phyloP scores from a whole-genome alignment of 352 stramenopile genomes.

The Blastocystis sp. region DNA sequence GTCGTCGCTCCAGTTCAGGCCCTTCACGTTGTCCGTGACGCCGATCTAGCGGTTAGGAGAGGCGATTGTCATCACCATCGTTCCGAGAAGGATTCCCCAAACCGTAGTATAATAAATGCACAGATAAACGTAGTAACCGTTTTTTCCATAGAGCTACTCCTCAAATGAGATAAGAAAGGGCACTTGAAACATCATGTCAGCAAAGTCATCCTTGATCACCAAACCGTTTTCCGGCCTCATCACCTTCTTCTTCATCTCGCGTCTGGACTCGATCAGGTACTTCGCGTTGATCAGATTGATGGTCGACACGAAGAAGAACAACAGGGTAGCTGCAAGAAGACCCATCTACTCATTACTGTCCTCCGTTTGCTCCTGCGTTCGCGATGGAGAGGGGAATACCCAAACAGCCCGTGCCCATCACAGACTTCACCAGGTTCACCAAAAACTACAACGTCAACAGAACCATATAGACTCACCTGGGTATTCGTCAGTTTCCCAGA shows the following conservation, averaged over 20 bases:
- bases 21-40: conserved; percentile 46
- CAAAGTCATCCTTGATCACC: conserved; percentile 54
- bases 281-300: conserved; percentile 50
- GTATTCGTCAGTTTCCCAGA: not conserved
- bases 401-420: conserved; percentile 55
- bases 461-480: not conserved
- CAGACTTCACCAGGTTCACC: conserved; percentile 49
- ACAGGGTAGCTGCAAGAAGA: conserved; percentile 18
- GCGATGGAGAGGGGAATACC: conserved; percentile 33
- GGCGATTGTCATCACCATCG: not conserved
- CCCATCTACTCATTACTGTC: conserved; percentile 24
- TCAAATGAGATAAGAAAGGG: not conserved
- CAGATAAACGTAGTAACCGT: conserved; percentile 53
- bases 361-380: not conserved
- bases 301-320: conserved; percentile 35
- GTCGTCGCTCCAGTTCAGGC: conserved; percentile 10
- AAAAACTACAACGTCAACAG: conserved; percentile 15
- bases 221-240: not conserved
- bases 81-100: conserved; percentile 49
- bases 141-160: conserved; percentile 41
- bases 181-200: conserved; percentile 56
- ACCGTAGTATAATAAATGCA: conserved; percentile 47
- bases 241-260: conserved; percentile 14
- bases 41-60: not conserved
- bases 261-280: conserved; percentile 51